Evolutionary conservation across 2,329 filamentous ascomycete species (phyloP).

Genomic region (Ophiocordyceps robertsii): DNA sequence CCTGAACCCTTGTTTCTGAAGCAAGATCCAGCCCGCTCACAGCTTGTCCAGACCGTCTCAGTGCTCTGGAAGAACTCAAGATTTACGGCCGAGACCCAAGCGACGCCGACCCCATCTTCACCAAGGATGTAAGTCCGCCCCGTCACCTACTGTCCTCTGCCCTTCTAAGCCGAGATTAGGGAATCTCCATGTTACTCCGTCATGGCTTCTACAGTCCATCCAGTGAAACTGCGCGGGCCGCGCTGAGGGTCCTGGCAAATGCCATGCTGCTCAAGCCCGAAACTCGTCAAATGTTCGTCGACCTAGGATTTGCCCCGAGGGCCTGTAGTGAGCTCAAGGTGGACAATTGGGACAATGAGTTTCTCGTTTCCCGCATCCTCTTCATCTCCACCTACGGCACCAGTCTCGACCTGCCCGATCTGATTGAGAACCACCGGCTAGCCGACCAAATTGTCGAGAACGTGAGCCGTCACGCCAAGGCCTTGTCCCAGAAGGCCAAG

Average conservation of each 20-base stretch:
- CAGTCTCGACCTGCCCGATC: slow-evolving; percentile 33
- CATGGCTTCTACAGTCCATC: slow-evolving; percentile 61
- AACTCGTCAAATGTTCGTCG: slow-evolving; percentile 29
- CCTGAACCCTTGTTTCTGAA: neutral
- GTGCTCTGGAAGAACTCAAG: slow-evolving; percentile 57
- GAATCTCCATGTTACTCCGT: slow-evolving; percentile 56
- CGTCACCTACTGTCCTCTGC: neutral
- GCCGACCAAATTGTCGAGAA: slow-evolving; percentile 52
- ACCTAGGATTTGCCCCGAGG: slow-evolving; percentile 41
- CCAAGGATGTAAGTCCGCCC: slow-evolving; percentile 45
- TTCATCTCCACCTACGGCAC: slow-evolving; percentile 34
- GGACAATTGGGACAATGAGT: slow-evolving; percentile 72
- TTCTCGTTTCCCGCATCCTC: slow-evolving; percentile 43
- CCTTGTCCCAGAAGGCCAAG: slow-evolving; percentile 16
- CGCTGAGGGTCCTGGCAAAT: slow-evolving; percentile 70
- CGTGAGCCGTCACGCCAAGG: slow-evolving; percentile 53
- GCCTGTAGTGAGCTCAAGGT: slow-evolving; percentile 60
- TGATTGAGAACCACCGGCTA: slow-evolving; percentile 27
- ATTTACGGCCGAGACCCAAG: slow-evolving; percentile 47
- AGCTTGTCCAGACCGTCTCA: slow-evolving; percentile 41
- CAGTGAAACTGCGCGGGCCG: slow-evolving; percentile 55
- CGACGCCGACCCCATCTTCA: slow-evolving; percentile 72
- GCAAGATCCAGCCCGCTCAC: slow-evolving; percentile 2
- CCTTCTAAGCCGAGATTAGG: slow-evolving; percentile 31
- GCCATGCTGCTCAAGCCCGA: slow-evolving; percentile 41